Evolutionary conservation across 2,329 filamentous ascomycete genomes (phyloP).

Genomic region (Penicillium rolfsii): DNA sequence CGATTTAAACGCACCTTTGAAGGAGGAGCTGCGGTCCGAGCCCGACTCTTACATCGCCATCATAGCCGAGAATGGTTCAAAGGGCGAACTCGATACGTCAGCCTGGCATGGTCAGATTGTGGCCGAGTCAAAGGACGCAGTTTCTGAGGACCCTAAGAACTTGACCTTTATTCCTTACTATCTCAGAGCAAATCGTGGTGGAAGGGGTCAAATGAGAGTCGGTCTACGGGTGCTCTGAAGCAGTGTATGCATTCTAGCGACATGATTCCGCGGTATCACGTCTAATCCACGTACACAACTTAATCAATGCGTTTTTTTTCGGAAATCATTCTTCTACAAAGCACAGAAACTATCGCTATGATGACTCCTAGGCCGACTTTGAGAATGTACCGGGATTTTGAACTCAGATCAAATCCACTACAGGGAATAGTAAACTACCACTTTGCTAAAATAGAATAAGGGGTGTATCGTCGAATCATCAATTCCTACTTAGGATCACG

Average conservation of each 20-base stretch:
- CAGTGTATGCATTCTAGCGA: not conserved
- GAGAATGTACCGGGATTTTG: too few species aligned
- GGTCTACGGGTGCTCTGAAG: conserved; percentile 23
- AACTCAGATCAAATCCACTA: too few species aligned
- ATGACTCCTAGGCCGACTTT: too few species aligned
- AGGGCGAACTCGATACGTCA: conserved; percentile 35
- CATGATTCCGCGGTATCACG: too few species aligned
- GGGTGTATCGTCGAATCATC: too few species aligned
- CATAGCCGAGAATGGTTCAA: conserved; percentile 20
- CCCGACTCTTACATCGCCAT: conserved; percentile 22
- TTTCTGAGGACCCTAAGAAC: conserved; percentile 30
- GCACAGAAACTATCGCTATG: too few species aligned
- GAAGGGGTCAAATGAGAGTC: conserved; percentile 59
- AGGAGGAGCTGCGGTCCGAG: conserved; percentile 18
- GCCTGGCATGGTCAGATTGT: conserved; percentile 31
- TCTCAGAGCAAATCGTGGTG: conserved; percentile 58
- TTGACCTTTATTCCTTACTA: conserved; percentile 60
- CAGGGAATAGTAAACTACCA: too few species aligned
- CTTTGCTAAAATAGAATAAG: too few species aligned
- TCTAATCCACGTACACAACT: too few species aligned
- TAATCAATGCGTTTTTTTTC: too few species aligned
- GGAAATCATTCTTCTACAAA: too few species aligned
- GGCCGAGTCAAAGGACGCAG: conserved; percentile 19
- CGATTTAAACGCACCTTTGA: conserved; percentile 15
- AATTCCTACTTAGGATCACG: too few species aligned